Conservation (phyloP, 805 yeast species). For the Candida ovalis region DNA sequence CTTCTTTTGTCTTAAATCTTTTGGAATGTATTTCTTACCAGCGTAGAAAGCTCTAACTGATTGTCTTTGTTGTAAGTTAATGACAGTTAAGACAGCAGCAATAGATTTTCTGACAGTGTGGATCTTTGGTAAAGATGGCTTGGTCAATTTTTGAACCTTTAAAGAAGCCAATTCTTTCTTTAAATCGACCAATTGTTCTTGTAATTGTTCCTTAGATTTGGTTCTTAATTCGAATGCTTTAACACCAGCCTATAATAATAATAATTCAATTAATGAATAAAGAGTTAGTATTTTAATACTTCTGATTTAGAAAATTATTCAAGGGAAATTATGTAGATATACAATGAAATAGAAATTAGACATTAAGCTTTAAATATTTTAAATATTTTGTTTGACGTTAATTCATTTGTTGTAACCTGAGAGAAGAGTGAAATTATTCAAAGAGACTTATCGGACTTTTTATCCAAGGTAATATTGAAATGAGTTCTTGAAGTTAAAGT, state of each 20-base stretch:
- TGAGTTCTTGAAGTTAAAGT: too few relatives aligned
- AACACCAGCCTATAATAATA: conserved; percentile 66
- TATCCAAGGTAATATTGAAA: too few relatives aligned
- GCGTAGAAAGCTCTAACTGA: conserved; percentile 92
- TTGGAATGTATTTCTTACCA: conserved; percentile 94
- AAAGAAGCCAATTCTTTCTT: conserved; percentile 95
- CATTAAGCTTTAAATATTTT: too few relatives aligned
- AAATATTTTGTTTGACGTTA: too few relatives aligned
- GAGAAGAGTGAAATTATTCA: too few relatives aligned
- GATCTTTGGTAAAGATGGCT: conserved; percentile 93
- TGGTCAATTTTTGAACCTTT: conserved; percentile 92
- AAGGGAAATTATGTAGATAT: too few relatives aligned
- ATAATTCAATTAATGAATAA: conserved; percentile 1
- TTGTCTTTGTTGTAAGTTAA: conserved; percentile 95
- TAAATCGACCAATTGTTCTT: conserved; percentile 88
- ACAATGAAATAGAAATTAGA: too few relatives aligned
- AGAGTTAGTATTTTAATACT: conserved; percentile 4
- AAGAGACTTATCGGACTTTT: too few relatives aligned
- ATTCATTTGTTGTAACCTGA: too few relatives aligned
- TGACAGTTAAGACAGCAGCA: conserved; percentile 96
- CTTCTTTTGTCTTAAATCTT: conserved; percentile 98
- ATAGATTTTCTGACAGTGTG: conserved; percentile 97
- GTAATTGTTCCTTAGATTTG: conserved; percentile 95
- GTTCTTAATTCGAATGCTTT: conserved; percentile 96
- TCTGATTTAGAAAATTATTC: not conserved